These are phyloP conservation scores for Coemansia sp. DNA, from an alignment of 192 early-diverging fungal genomes.

Conservation along the genomic window DNA sequence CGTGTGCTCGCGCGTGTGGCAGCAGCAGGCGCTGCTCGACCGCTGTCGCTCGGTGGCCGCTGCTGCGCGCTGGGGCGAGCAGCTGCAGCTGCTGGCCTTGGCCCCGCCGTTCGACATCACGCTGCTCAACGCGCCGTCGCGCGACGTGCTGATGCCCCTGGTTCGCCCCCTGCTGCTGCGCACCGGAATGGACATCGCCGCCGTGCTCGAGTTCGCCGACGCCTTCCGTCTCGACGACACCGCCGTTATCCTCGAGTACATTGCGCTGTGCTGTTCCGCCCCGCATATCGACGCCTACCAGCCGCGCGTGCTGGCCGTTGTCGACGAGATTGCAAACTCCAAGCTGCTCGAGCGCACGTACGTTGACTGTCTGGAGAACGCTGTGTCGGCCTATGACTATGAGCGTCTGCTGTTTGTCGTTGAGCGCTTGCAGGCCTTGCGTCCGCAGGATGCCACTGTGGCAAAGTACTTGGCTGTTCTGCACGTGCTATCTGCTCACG, in stretches of 20 bases:
- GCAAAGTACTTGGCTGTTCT: constrained; percentile 49
- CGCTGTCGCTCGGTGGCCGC: constrained; percentile 57
- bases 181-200: constrained; percentile 58
- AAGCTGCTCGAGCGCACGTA: constrained; percentile 53
- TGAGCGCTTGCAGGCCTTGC: constrained; percentile 51
- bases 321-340: constrained; percentile 57
- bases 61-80: constrained; percentile 66
- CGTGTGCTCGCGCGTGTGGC: constrained; percentile 60
- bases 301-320: constrained; percentile 51
- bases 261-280: constrained; percentile 36
- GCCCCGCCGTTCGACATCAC: constrained; percentile 60
- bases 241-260: constrained; percentile 47
- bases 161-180: constrained; percentile 59
- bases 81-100: constrained; percentile 60
- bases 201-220: constrained; percentile 64
- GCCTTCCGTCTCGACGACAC: constrained; percentile 55
- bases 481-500: constrained; percentile 57
- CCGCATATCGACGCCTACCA: constrained; percentile 42
- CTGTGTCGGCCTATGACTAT: constrained; percentile 64
- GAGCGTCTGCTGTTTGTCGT: constrained; percentile 62
- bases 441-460: constrained; percentile 45
- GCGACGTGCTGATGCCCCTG: constrained; percentile 54
- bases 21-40: constrained; percentile 61
- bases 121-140: constrained; percentile 47
- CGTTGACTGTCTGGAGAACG: constrained; percentile 43